phyloP scores from a whole-genome alignment of 2,329 filamentous ascomycete genomes.

The Bipolaris victoriae region DNA sequence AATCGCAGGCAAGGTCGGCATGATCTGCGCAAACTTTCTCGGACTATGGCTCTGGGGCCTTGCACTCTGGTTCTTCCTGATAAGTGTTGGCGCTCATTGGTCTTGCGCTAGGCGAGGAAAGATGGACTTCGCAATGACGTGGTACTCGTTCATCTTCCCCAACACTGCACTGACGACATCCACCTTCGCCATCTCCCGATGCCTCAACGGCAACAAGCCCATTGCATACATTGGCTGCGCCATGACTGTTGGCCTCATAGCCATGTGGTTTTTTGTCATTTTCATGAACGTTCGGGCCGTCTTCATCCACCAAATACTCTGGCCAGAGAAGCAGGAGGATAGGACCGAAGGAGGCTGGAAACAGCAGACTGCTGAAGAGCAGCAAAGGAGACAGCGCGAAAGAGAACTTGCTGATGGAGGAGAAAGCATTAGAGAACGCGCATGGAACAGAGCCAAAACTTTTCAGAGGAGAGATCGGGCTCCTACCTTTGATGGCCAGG shows the following conservation, averaged over 20 bases:
- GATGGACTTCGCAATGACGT: conserved; percentile 82
- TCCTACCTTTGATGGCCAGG: background rate
- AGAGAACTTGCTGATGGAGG: conserved; percentile 24
- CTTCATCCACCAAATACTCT: conserved; percentile 70
- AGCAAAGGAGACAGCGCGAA: conserved; percentile 27
- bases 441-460: conserved; percentile 30
- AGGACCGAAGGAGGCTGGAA: conserved; percentile 66
- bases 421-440: conserved; percentile 25
- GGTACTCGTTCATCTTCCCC: conserved; percentile 83
- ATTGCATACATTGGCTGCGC: conserved; percentile 72
- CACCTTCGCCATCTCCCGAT: conserved; percentile 72
- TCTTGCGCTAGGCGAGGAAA: conserved; percentile 66
- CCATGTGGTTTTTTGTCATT: conserved; percentile 73
- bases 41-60: conserved; percentile 83
- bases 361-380: conserved; percentile 39
- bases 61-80: conserved; percentile 84
- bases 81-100: conserved; percentile 77
- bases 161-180: conserved; percentile 77
- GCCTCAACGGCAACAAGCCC: conserved; percentile 53
- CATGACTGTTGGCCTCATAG: conserved; percentile 68
- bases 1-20: conserved; percentile 61
- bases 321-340: conserved; percentile 75
- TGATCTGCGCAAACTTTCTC: conserved; percentile 65
- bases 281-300: conserved; percentile 74
- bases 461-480: conserved; percentile 27